Evolutionary conservation across 352 stramenopile species (phyloP).

Genomic region (Globisporangium middletonii): DNA sequence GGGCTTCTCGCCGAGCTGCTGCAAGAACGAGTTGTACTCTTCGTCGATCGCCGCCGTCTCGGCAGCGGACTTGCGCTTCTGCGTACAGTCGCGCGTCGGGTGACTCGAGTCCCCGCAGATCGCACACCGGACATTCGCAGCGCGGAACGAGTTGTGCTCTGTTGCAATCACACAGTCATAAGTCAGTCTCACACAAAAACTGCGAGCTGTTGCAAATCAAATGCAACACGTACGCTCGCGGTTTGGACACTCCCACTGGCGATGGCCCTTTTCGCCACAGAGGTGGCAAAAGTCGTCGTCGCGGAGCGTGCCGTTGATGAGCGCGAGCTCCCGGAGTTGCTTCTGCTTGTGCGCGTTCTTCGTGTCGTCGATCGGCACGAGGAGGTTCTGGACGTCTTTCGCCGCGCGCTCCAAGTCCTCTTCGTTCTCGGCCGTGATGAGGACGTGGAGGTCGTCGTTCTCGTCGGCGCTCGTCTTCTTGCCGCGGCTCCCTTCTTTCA

Average conservation of each 20-base stretch:
- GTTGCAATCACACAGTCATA: constrained; percentile 21
- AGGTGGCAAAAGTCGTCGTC: constrained; percentile 97
- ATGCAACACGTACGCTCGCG: constrained; percentile 50
- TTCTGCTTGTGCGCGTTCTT: constrained; percentile 98
- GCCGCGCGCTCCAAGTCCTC: constrained; percentile 81
- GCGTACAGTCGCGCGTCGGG: constrained; percentile 95
- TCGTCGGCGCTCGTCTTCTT: constrained; percentile 91
- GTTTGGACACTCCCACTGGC: constrained; percentile 96
- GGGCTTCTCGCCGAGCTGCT: constrained; percentile 77
- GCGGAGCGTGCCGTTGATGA: constrained; percentile 98
- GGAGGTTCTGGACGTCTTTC: constrained; percentile 86
- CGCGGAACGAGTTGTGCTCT: constrained; percentile 51
- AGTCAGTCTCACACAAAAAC: neutral
- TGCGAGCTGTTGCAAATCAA: constrained; percentile 8
- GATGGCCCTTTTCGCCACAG: constrained; percentile 97
- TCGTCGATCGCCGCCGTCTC: constrained; percentile 79
- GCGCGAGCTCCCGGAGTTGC: constrained; percentile 96
- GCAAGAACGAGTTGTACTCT: constrained; percentile 85
- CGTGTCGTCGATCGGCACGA: constrained; percentile 90
- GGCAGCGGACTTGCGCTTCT: constrained; percentile 70
- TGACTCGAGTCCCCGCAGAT: constrained; percentile 98
- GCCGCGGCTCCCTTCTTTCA: constrained; percentile 96
- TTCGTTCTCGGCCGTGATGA: constrained; percentile 90
- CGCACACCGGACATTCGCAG: constrained; percentile 92
- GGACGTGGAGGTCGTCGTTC: constrained; percentile 95